Evolutionary conservation across 768 basidiomycete species (phyloP).

Genomic region (Termitomyces titanicus): DNA sequence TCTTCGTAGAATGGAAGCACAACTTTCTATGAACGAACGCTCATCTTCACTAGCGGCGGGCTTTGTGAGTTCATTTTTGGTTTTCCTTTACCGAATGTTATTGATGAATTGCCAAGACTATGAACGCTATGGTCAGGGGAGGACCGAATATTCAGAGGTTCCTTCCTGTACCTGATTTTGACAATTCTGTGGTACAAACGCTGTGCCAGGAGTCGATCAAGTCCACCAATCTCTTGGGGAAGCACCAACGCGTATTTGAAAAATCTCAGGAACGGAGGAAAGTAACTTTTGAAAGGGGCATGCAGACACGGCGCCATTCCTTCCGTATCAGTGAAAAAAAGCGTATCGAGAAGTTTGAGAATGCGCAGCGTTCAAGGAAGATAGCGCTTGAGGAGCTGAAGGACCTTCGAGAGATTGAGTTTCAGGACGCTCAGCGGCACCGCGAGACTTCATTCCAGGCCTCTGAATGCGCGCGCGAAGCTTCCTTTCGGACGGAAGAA

Average conservation of each 20-base stretch:
- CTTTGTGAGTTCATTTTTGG: too few species aligned
- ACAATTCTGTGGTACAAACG: not conserved
- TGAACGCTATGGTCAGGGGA: too few species aligned
- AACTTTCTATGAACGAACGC: too few species aligned
- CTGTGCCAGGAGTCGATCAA: not conserved
- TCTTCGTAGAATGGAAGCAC: too few species aligned
- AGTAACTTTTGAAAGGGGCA: constrained; percentile 1
- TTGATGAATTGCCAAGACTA: too few species aligned
- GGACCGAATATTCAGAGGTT: not conserved
- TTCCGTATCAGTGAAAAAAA: constrained; percentile 3
- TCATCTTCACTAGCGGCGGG: too few species aligned
- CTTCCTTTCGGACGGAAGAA: too few species aligned
- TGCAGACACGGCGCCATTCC: not conserved
- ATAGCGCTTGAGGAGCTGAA: not conserved
- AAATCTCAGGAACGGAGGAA: not conserved
- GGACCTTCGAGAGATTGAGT: not conserved
- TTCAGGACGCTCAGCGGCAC: not conserved
- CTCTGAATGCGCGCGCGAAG: too few species aligned
- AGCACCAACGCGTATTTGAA: not conserved
- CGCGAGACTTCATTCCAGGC: not conserved
- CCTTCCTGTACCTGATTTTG: not conserved
- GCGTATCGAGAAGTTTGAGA: constrained; percentile 1
- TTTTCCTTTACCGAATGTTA: too few species aligned
- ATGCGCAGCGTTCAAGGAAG: constrained; percentile 1
- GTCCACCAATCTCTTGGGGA: not conserved